Conservation (phyloP, 2,329 filamentous ascomycete genomes). For the Raffaelea ambrosiae region DNA sequence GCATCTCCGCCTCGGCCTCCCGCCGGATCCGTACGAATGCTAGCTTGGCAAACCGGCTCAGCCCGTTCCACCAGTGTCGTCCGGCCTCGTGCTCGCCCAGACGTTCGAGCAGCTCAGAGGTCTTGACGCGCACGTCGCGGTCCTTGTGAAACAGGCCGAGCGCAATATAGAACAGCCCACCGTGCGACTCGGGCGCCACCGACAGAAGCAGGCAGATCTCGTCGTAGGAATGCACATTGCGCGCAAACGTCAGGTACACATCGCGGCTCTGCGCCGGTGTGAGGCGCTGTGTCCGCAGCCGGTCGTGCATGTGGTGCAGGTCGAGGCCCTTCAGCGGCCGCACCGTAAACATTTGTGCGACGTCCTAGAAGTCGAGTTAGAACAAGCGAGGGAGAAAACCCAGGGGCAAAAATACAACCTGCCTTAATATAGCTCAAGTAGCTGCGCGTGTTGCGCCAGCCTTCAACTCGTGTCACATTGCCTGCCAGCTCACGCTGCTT, state of each 20-base stretch:
- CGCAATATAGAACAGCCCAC: slow-evolving; percentile 82
- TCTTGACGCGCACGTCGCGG: slow-evolving; percentile 65
- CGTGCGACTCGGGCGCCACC: slow-evolving; percentile 76
- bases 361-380: slow-evolving; percentile 37
- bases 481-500: slow-evolving; percentile 83
- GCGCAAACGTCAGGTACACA: slow-evolving; percentile 74
- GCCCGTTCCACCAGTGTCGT: slow-evolving; percentile 79
- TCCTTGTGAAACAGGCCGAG: slow-evolving; percentile 89
- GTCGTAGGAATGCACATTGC: slow-evolving; percentile 69
- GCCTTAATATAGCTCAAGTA: slow-evolving; percentile 94
- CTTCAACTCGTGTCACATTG: slow-evolving; percentile 88
- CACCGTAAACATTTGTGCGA: slow-evolving; percentile 54
- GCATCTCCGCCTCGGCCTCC: slow-evolving; percentile 48
- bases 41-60: slow-evolving; percentile 83
- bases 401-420: slow-evolving; percentile 20
- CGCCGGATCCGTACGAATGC: slow-evolving; percentile 73
- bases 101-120: slow-evolving; percentile 72
- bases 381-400: background rate
- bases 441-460: slow-evolving; percentile 90
- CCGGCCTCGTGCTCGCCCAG: slow-evolving; percentile 84
- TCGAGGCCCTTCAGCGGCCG: slow-evolving; percentile 73
- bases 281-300: slow-evolving; percentile 73
- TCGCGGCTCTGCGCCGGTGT: slow-evolving; percentile 67
- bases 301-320: slow-evolving; percentile 86
- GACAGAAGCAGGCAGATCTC: slow-evolving; percentile 78